A percentile compares a stretch with the other conserved stretches of the same genome.
phyloP scores from a whole-genome alignment of 345 rosid species.

The Sisymbrium altissimum region DNA sequence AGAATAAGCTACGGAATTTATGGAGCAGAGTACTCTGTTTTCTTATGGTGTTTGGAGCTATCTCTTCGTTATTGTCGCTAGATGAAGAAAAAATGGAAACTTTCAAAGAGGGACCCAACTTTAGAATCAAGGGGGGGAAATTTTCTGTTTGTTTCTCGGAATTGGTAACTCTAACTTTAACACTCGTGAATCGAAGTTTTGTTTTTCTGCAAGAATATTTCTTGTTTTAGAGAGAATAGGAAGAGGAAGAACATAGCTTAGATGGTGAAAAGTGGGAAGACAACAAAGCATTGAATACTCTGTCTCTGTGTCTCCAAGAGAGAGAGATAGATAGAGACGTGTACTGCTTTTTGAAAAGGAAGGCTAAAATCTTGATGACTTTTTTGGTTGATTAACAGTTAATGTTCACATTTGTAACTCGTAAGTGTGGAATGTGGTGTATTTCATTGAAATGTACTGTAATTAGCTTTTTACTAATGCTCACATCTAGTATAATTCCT shows the following conservation, averaged over 20 bases:
- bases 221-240: slow-evolving; percentile 14
- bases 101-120: slow-evolving; percentile 4
- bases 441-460: neutral
- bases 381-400: slow-evolving; percentile 19
- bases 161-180: slow-evolving; percentile 9
- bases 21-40: slow-evolving; percentile 24
- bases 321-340: slow-evolving; percentile 31
- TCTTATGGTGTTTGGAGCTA: neutral
- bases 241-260: slow-evolving; percentile 13
- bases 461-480: neutral
- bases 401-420: slow-evolving; percentile 28
- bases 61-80: neutral
- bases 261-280: slow-evolving; percentile 32
- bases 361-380: slow-evolving; percentile 25
- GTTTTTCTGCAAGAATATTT: neutral
- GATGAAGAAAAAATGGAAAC: neutral
- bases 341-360: slow-evolving; percentile 34
- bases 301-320: slow-evolving; percentile 17
- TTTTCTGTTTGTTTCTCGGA: slow-evolving; percentile 11
- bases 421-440: neutral
- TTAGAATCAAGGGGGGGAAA: neutral
- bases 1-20: neutral
- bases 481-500: too few species aligned
- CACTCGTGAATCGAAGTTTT: slow-evolving; percentile 20
- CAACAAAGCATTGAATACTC: slow-evolving; percentile 33